Conservation (phyloP, 2,329 filamentous ascomycete species). For the Pochonia chlamydosporia region DNA sequence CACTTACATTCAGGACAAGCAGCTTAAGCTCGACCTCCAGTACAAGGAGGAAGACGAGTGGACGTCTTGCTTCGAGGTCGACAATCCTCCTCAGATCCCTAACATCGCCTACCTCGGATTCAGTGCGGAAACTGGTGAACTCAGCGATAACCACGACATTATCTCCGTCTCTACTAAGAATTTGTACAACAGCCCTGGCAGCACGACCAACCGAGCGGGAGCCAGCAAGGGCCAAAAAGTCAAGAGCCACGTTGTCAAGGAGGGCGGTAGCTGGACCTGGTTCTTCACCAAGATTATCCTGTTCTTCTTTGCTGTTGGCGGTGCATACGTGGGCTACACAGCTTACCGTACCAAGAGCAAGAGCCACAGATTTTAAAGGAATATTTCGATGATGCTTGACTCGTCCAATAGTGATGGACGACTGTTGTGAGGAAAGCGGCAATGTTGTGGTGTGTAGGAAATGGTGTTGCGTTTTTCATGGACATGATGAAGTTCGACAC, state of each 20-base stretch:
- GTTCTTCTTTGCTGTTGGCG: slow-evolving; percentile 63
- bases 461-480: background rate
- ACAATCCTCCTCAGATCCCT: slow-evolving; percentile 69
- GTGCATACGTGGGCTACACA: slow-evolving; percentile 80
- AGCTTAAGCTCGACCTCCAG: slow-evolving; percentile 82
- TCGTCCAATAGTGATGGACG: too few species aligned
- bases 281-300: slow-evolving; percentile 76
- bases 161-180: slow-evolving; percentile 82
- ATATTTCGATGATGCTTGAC: background rate
- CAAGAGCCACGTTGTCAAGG: slow-evolving; percentile 29
- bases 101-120: slow-evolving; percentile 69
- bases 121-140: slow-evolving; percentile 87
- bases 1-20: slow-evolving; percentile 96
- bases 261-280: slow-evolving; percentile 52
- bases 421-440: too few species aligned
- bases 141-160: slow-evolving; percentile 97
- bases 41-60: slow-evolving; percentile 89
- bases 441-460: background rate
- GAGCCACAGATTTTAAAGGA: slow-evolving; percentile 48
- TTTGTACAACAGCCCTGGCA: slow-evolving; percentile 61
- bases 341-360: slow-evolving; percentile 66
- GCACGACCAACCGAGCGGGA: slow-evolving; percentile 26
- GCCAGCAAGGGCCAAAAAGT: slow-evolving; percentile 30
- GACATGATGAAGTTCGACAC: slow-evolving; percentile 1
- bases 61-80: slow-evolving; percentile 80